Evolutionary conservation across 306 rosid species (phyloP), one percentile per base, ranked within the genome.

Genomic region (Dalbergia cochinchinensis): DNA sequence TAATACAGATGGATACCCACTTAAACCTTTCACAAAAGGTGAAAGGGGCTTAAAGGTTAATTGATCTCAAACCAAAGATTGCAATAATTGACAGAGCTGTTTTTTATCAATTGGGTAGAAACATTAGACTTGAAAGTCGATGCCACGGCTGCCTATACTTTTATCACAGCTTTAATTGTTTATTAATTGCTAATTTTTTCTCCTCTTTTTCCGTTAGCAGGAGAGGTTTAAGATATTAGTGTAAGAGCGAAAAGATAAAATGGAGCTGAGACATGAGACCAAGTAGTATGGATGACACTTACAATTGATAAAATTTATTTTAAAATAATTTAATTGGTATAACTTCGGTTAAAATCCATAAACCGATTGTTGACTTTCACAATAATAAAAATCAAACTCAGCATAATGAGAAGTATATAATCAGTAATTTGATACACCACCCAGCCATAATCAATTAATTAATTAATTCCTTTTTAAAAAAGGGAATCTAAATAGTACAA

Each of bases 51-150:
- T 68, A 16, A 75, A 80, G 82, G 77, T 77, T 33, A 76, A 57
- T 80, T 61, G 51, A 74, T 67, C 67, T 59, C n/a, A 47, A 54
- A 35, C 44, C 15, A 55, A 10, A 65, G 14, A 72, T 41, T 66
- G 83, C 77, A 77, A 85, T 81, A 72, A 85, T 81, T 85, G 83
- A 81, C 41, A 33, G 16, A 61, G 65, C 13, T 59, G 64, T 72
- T 85, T 26, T 76, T 69, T 78, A 57, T 80, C 68, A 57, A 66
- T 77, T 45, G 10, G 60, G 65, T 65, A 63, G 57, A 50, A 14
- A 50, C 14, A 10, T 47, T 12, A 45, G 65, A 45, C 42, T 74
- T 33, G 5, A 65, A 55, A 35, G n/a, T 47, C 15, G 53, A 47
- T 47, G 53, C 15, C 10, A 47, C 15, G 53, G 11, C 26, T 54